phyloP scores from a whole-genome alignment of 768 basidiomycete species.

The Trametes gibbosa region DNA sequence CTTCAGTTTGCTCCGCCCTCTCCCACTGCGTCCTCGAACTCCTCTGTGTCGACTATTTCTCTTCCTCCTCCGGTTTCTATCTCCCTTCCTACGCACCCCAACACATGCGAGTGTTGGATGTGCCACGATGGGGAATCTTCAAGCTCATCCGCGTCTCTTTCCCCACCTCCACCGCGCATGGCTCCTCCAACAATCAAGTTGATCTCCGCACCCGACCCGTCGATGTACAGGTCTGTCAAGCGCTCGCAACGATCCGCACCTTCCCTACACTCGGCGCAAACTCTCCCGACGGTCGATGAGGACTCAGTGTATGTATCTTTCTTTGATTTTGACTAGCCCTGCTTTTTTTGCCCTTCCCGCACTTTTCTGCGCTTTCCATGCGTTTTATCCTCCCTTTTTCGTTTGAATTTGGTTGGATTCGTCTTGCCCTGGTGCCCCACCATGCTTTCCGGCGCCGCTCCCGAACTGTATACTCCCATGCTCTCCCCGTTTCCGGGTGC shows the following conservation, averaged over 20 bases:
- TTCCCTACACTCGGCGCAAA: conserved; percentile 14
- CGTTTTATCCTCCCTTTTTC: not conserved
- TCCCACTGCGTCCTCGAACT: conserved; percentile 8
- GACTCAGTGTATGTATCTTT: conserved; percentile 28
- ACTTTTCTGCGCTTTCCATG: not conserved
- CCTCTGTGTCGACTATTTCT: conserved; percentile 14
- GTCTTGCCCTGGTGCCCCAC: not conserved
- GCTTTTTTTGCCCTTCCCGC: not conserved
- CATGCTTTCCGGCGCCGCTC: not conserved
- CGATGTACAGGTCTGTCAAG: conserved; percentile 12
- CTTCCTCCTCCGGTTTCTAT: not conserved
- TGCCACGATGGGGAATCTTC: not conserved
- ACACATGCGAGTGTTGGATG: not conserved
- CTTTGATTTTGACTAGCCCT: conserved; percentile 21
- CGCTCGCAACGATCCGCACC: conserved; percentile 1
- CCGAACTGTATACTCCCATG: not conserved
- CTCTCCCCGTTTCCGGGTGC: not conserved
- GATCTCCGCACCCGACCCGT: conserved; percentile 5
- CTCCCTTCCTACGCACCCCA: not conserved
- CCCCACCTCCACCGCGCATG: not conserved
- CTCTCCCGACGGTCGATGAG: conserved; percentile 24
- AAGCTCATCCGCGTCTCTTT: not conserved
- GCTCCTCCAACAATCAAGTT: not conserved
- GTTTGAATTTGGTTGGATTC: not conserved
- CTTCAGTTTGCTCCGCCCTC: conserved; percentile 14